Evolutionary conservation across 768 basidiomycete species (phyloP).

Genomic region (Kwoniella newhampshirensis): DNA sequence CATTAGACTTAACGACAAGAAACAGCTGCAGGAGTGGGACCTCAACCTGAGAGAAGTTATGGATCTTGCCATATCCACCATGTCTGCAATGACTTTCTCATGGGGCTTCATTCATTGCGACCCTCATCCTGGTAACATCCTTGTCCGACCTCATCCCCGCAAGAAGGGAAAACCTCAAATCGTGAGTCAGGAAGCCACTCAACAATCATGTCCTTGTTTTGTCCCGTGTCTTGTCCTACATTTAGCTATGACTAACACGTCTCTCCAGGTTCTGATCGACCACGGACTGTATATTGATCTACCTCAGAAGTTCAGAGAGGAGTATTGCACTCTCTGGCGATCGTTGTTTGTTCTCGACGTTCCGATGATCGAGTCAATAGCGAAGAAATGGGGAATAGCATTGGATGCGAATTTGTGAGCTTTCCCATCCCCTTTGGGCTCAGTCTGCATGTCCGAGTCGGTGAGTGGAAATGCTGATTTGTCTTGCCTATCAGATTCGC

Average conservation of each 20-base stretch:
- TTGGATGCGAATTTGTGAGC: slow-evolving; percentile 52
- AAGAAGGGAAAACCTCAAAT: slow-evolving; percentile 56
- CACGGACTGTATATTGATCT: slow-evolving; percentile 85
- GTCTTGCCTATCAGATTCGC: slow-evolving; percentile 44
- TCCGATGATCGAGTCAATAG: slow-evolving; percentile 50
- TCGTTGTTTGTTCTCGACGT: slow-evolving; percentile 54
- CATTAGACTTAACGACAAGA: slow-evolving; percentile 53
- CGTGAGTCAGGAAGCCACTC: slow-evolving; percentile 44
- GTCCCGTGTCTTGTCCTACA: not conserved
- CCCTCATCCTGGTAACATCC: slow-evolving; percentile 60
- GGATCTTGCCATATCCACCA: slow-evolving; percentile 82
- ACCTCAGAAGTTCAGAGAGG: slow-evolving; percentile 64
- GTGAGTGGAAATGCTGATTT: not conserved
- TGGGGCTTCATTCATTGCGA: slow-evolving; percentile 82
- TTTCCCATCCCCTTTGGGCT: not conserved
- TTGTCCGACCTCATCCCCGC: slow-evolving; percentile 68
- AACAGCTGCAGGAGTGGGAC: slow-evolving; percentile 48
- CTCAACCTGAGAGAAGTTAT: slow-evolving; percentile 60
- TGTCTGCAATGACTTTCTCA: slow-evolving; percentile 81
- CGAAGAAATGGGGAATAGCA: slow-evolving; percentile 53
- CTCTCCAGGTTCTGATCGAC: slow-evolving; percentile 83
- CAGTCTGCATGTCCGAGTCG: not conserved
- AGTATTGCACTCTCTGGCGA: slow-evolving; percentile 76
- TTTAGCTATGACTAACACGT: slow-evolving; percentile 51
- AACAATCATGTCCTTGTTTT: not conserved